Conservation (phyloP, 441 rosid genomes). For the Erysimum cheiri region DNA sequence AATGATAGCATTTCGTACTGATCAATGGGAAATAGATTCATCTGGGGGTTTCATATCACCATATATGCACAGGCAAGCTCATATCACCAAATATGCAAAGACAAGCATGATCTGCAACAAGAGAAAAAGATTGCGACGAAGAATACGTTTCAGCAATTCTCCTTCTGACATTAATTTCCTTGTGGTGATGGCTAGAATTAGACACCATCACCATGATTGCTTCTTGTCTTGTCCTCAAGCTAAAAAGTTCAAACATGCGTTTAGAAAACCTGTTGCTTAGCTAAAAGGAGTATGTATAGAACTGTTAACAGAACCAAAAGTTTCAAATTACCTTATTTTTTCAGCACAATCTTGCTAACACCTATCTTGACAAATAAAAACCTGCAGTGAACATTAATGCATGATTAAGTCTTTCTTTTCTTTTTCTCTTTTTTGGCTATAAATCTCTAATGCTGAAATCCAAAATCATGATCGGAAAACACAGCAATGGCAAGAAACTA, state of each 20-base stretch:
- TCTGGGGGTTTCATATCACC: neutral
- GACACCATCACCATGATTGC: slow-evolving; percentile 64
- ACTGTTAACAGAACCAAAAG: slow-evolving; percentile 11
- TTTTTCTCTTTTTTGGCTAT: neutral
- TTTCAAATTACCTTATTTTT: neutral
- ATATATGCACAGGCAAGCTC: neutral
- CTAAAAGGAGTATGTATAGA: neutral
- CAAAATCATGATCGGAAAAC: no score
- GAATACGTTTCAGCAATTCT: slow-evolving; percentile 70
- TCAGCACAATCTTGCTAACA: neutral
- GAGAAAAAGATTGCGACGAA: slow-evolving; percentile 15
- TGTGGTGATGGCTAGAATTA: slow-evolving; percentile 57
- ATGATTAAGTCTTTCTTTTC: neutral
- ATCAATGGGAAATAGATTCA: neutral
- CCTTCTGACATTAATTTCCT: slow-evolving; percentile 75
- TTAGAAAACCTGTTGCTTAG: slow-evolving; percentile 2
- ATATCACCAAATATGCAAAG: neutral
- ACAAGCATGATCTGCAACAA: neutral
- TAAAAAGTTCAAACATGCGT: neutral
- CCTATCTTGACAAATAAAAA: neutral
- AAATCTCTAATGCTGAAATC: no score
- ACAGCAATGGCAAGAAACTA: no score
- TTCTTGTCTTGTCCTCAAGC: slow-evolving; percentile 20
- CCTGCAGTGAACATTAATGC: neutral
- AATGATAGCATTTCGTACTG: neutral